Evolutionary conservation across 2,329 filamentous ascomycete species (phyloP).

Genomic region (Huntiella omanensis): DNA sequence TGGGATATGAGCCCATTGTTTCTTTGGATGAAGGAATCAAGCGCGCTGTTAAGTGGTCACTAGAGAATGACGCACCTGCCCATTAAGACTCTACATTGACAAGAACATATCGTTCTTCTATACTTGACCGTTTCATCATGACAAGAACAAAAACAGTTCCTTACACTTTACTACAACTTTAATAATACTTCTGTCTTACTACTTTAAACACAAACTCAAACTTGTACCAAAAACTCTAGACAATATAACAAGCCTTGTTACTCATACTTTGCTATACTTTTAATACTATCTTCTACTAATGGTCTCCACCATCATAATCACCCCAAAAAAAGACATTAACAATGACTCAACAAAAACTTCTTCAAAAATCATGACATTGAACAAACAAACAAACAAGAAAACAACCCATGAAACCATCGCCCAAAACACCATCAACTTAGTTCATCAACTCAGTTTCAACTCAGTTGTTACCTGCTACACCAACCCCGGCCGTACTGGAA

Average conservation of each 20-base stretch:
- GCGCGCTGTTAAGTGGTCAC: constrained; percentile 33
- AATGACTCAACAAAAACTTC: constrained; percentile 10
- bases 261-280: constrained; percentile 1
- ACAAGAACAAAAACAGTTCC: too few species aligned
- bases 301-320: too few species aligned
- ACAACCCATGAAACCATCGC: constrained; percentile 11
- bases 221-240: not conserved
- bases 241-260: not conserved
- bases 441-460: constrained; percentile 15
- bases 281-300: not conserved
- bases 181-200: not conserved
- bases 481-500: constrained; percentile 22
- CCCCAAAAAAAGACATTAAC: not conserved
- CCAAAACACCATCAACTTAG: not conserved
- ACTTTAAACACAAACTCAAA: not conserved
- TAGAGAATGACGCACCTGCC: constrained; percentile 22
- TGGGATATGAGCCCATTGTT: constrained; percentile 52
- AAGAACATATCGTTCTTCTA: too few species aligned
- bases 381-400: constrained; percentile 13
- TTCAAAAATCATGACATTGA: constrained; percentile 6
- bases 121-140: too few species aligned
- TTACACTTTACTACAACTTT: not conserved
- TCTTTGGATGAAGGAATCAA: constrained; percentile 44
- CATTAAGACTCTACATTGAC: not conserved
- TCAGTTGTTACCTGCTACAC: constrained; percentile 27